Base-by-base conservation (phyloP, 106 monocot species). In the Dioscorea alata region DNA sequence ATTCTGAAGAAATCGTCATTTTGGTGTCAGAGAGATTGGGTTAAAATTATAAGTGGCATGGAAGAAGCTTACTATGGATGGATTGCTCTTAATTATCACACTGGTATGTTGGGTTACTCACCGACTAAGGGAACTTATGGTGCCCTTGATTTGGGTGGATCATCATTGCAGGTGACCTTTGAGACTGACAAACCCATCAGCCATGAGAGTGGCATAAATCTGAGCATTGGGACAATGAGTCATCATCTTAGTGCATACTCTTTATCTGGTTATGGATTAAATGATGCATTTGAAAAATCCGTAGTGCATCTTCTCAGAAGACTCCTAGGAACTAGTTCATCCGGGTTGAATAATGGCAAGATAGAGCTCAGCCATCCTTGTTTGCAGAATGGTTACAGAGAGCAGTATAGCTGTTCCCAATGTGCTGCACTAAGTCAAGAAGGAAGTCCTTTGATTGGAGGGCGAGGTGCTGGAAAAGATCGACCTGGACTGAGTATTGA, bases 1-100 rank as follows among this genome's bases (percentile, higher is more conserved):
- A 92, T 97, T 81, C 42, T 97, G 68, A 92, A 85, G 77, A 81
- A 83, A 33, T 97, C 92, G 17, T 87, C 92, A 19, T 97, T 97
- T 69, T 74, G 71, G 21, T 89, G 92, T 33, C 75, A 64, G n/a
- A 82, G 85, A 78, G 85, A 83, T 16, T 79, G 91, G 85, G 79
- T 97, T 17, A 92, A 92, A 73, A 84, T 79, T 48, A 87, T 92
- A 50, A 85, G 75, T 60, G 97, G 97, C 23, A 87, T 89, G 86
- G 97, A 97, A 69, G 97, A 97, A 81, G 97, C 97, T 35, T 97
- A 89, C 70, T 97, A 87, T 83, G 97, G 97, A 61, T 97, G 97
- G 97, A 83, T 97, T 73, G 97, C 92, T 76, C 76, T 97, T 28
- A 97, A 97, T 63, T 79, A 89, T 72, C 82, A 85, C 21, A 87